A percentile compares a stretch with the other conserved stretches of the same genome.
Conservation (phyloP, 192 early-diverging fungal species). For the Umbelopsis sp. region DNA sequence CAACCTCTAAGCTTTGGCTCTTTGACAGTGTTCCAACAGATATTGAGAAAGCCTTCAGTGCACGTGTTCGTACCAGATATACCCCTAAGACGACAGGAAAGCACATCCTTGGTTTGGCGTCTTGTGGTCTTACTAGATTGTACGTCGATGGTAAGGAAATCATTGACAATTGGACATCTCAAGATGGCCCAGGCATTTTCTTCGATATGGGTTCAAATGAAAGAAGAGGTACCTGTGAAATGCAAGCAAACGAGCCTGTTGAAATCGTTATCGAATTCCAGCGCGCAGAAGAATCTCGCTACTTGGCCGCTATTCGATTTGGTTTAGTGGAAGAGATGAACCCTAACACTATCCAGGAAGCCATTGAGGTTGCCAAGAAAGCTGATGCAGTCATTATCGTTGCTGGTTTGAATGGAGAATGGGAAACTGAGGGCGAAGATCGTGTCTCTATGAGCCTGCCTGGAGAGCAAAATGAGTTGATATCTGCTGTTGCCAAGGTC, state of each 20-base stretch:
- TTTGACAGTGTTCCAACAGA: background rate
- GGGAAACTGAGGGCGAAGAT: slow-evolving; percentile 31
- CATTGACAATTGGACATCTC: slow-evolving; percentile 32
- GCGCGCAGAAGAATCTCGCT: background rate
- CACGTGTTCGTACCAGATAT: slow-evolving; percentile 13
- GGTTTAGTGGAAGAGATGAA: slow-evolving; percentile 47
- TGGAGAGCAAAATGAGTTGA: slow-evolving; percentile 21
- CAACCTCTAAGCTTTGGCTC: background rate
- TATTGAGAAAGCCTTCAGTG: background rate
- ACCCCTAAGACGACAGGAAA: slow-evolving; percentile 14
- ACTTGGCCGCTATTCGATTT: slow-evolving; percentile 19
- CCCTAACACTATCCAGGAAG: slow-evolving; percentile 59
- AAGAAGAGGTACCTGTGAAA: background rate
- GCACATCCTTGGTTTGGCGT: slow-evolving; percentile 20
- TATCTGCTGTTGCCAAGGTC: slow-evolving; percentile 21
- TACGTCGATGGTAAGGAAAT: slow-evolving; percentile 20
- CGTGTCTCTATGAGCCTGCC: slow-evolving; percentile 11
- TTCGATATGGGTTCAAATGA: slow-evolving; percentile 23
- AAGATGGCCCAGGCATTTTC: slow-evolving; percentile 23
- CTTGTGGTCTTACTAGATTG: slow-evolving; percentile 14
- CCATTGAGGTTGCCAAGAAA: slow-evolving; percentile 59
- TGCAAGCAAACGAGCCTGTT: slow-evolving; percentile 12
- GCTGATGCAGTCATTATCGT: slow-evolving; percentile 84
- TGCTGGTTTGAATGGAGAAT: slow-evolving; percentile 75
- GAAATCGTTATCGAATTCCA: slow-evolving; percentile 26